Evolutionary conservation across 768 basidiomycete genomes (phyloP).

Genomic region (Auriscalpium vulgare): DNA sequence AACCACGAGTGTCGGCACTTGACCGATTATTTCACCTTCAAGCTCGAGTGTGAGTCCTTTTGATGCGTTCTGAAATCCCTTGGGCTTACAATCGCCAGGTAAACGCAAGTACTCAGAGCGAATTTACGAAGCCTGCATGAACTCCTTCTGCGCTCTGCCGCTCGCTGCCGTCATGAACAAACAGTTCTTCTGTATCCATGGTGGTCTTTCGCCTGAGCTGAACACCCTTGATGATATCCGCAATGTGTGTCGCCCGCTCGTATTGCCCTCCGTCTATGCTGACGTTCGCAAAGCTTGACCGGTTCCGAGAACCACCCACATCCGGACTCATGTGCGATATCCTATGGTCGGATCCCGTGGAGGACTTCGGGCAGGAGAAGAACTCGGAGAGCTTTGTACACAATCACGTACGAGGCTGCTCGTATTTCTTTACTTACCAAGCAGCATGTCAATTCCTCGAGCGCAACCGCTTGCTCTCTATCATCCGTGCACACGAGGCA

Average conservation of each 20-base stretch:
- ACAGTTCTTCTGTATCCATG: slow-evolving; percentile 97
- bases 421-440: slow-evolving; percentile 92
- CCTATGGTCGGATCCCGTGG: slow-evolving; percentile 95
- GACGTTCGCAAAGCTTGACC: slow-evolving; percentile 61
- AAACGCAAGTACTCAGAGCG: slow-evolving; percentile 98
- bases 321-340: slow-evolving; percentile 98
- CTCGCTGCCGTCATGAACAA: slow-evolving; percentile 99
- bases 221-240: slow-evolving; percentile 94
- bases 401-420: slow-evolving; percentile 95
- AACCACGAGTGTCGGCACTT: slow-evolving; percentile 99
- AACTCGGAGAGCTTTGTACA: slow-evolving; percentile 86
- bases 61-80: not conserved
- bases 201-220: slow-evolving; percentile 91
- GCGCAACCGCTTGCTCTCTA: slow-evolving; percentile 91
- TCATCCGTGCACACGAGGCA: slow-evolving; percentile 97
- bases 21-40: slow-evolving; percentile 99
- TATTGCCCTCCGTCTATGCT: not conserved
- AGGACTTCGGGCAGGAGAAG: slow-evolving; percentile 95
- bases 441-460: slow-evolving; percentile 97
- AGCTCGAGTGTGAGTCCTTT: slow-evolving; percentile 78
- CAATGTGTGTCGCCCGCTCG: slow-evolving; percentile 40
- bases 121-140: slow-evolving; percentile 97
- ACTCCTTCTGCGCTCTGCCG: slow-evolving; percentile 91
- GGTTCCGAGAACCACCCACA: slow-evolving; percentile 97
- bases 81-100: slow-evolving; percentile 38